Evolutionary conservation across 2,329 filamentous ascomycete species (phyloP).

Genomic region (Setomelanomma holmii): DNA sequence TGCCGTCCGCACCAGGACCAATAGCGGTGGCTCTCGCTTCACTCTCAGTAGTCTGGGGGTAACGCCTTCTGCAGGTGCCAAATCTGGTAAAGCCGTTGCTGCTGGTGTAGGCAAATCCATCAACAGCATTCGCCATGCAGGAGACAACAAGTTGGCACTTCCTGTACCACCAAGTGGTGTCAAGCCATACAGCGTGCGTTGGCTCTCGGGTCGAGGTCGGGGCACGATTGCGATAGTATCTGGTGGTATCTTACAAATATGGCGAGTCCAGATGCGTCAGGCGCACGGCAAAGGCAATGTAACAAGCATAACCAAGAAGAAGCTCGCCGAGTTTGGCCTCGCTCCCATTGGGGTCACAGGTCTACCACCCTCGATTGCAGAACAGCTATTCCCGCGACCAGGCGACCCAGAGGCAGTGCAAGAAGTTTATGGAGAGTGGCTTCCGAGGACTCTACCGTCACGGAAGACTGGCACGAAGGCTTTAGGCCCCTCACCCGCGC

Average conservation of each 20-base stretch:
- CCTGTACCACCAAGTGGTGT: conserved; percentile 64
- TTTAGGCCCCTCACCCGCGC: conserved; percentile 53
- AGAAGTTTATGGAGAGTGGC: conserved; percentile 44
- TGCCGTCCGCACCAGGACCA: conserved; percentile 46
- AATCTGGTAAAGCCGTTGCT: conserved; percentile 74
- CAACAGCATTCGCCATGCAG: conserved; percentile 73
- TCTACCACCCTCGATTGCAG: conserved; percentile 39
- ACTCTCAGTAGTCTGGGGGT: conserved; percentile 48
- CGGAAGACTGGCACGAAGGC: conserved; percentile 22
- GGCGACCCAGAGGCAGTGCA: conserved; percentile 31
- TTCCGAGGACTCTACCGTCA: conserved; percentile 38
- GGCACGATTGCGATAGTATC: conserved; percentile 71
- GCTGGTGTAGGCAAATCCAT: conserved; percentile 77
- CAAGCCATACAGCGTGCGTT: conserved; percentile 67
- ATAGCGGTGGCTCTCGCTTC: conserved; percentile 41
- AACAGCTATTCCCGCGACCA: conserved; percentile 38
- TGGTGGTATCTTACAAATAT: conserved; percentile 70
- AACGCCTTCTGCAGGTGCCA: conserved; percentile 58
- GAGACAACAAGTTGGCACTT: conserved; percentile 76
- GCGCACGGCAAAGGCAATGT: conserved; percentile 48
- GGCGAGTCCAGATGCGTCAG: conserved; percentile 63
- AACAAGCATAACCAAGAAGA: conserved; percentile 59
- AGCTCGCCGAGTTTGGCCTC: conserved; percentile 72
- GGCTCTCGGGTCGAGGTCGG: conserved; percentile 68
- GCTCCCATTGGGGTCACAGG: conserved; percentile 67